Evolutionary conservation across 352 stramenopile genomes (phyloP), one percentile per base, ranked within the genome.

Genomic region (Pythium brachiatum): DNA sequence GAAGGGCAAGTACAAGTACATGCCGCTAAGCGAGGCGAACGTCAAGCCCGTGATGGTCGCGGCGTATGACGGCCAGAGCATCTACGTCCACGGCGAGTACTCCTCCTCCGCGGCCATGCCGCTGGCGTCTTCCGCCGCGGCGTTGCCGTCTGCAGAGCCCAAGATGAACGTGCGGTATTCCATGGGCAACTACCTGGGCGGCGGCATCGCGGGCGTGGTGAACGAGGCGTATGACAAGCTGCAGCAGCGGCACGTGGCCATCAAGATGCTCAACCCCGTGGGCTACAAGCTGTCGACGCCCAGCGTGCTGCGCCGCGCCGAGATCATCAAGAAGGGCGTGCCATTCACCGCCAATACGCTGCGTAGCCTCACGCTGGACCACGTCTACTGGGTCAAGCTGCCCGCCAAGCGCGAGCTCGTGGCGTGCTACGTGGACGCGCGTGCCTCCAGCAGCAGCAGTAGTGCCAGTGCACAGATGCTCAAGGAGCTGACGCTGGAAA

Each of bases 241-340:
- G n/a, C 68, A 73, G 39, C 83, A 92, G 64, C 78, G 84, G 16
- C 81, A 88, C 36, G 84, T 98, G 26, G 95, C 96, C 31, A 94
- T 99, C 55, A 99, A 99, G 78, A 98, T 98, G 61, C 74, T 99
- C 20, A 98, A 99, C 69, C 95, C 96, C 9, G 94, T 98, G 38
- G 92, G 94, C 60, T 98, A 98, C 72, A 95, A 97, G 54, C 81
- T 98, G 39, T 75, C 90, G 23, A 79, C 83, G 23, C 69, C 85
- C 0, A 78, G 83, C 16, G 72, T 79, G 16, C 66, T 98, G 16
- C 75, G 86, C 7, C 82, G 88, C 34, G 92, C 76, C 43, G 90
- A 98, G 41, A 79, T 98, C 39, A 76, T 98, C n/a, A 84, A 88
- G 48, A 73, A 76, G 23, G 84, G 84, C 18, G 70, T 72, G 7